Evolutionary conservation across 768 basidiomycete species (phyloP), one percentile per base, ranked within the genome.

Genomic region (Cubamyces lactineus): DNA sequence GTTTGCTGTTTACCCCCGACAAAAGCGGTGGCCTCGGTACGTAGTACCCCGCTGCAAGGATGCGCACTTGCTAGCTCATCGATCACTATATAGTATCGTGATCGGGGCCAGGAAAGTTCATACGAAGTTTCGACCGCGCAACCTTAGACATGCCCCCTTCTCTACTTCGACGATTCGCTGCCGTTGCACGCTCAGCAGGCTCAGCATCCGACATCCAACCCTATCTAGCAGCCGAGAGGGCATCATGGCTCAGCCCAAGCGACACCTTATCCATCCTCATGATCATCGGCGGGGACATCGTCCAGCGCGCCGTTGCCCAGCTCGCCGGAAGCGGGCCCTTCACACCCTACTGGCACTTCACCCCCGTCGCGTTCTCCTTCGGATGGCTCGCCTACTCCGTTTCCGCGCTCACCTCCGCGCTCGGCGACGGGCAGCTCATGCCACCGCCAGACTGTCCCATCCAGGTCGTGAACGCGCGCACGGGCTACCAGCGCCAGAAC

Each of bases 341-440:
- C 48, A 49, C 23, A 4, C 48, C 13, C 19, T 28, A 49, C 48
- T 41, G 56, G 39, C 53, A 47, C 59, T 62, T 72, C 59, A 56
- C 63, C 23, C 75, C 75, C 9, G 70, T 74, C 41, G 71, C 73
- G n/a, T 74, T 75, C 62, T 72, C 69, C 11, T 75, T 76, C 59
- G 74, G 75, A 19, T 75, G 71, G 74, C 71, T 75, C 23, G 69
- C 71, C 13, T 76, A 74, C 46, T 67, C 72, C 6, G 61, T 76
- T 59, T 62, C 57, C 42, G 67, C 70, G 34, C 59, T 74, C 46
- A 59, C 71, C 17, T 61, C 65, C 40, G 61, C 62, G 2, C 53
- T 71, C 42, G 73, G 73, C 40, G 67, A 65, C 47, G 66, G 70
- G 34, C 63, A 67, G 16, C 69, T 75, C 48, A 66, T 73, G 65